Conservation (phyloP, 257 asterid genomes). For the Linaria vulgaris region DNA sequence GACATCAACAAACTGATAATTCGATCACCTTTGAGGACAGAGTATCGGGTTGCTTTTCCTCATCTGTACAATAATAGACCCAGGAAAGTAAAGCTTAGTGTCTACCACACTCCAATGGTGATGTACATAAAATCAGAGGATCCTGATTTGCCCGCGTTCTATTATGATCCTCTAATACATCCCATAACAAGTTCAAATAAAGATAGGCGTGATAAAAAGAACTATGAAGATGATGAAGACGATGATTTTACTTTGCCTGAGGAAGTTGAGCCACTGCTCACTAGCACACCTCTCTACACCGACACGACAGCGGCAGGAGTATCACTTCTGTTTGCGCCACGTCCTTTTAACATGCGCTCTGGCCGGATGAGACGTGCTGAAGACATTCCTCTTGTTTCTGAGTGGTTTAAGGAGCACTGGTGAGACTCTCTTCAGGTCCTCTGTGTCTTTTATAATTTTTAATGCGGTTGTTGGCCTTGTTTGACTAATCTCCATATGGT, state of each 20-base stretch:
- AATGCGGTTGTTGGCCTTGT: neutral
- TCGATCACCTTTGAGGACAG: slow-evolving; percentile 98
- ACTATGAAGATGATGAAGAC: slow-evolving; percentile 74
- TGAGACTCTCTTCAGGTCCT: slow-evolving; percentile 39
- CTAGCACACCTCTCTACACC: slow-evolving; percentile 67
- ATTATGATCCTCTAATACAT: slow-evolving; percentile 92
- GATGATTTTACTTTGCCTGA: slow-evolving; percentile 87
- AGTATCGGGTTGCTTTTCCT: slow-evolving; percentile 93
- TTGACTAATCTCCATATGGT: slow-evolving; percentile 13
- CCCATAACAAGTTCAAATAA: slow-evolving; percentile 78
- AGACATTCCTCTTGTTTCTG: slow-evolving; percentile 97
- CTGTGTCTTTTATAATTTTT: slow-evolving; percentile 4
- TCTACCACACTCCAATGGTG: slow-evolving; percentile 94
- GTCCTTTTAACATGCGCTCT: slow-evolving; percentile 97
- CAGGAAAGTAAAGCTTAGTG: slow-evolving; percentile 83
- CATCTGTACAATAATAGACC: slow-evolving; percentile 96
- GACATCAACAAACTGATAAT: slow-evolving; percentile 95
- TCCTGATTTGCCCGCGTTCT: slow-evolving; percentile 97
- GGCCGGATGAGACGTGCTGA: slow-evolving; percentile 99
- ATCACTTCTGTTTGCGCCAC: slow-evolving; percentile 94
- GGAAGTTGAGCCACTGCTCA: slow-evolving; percentile 80
- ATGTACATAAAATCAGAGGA: slow-evolving; percentile 99
- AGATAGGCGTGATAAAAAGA: slow-evolving; percentile 75
- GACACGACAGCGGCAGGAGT: slow-evolving; percentile 98
- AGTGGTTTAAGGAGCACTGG: slow-evolving; percentile 99